Conservation (phyloP, 345 rosid genomes). For the Brassica rapa region DNA sequence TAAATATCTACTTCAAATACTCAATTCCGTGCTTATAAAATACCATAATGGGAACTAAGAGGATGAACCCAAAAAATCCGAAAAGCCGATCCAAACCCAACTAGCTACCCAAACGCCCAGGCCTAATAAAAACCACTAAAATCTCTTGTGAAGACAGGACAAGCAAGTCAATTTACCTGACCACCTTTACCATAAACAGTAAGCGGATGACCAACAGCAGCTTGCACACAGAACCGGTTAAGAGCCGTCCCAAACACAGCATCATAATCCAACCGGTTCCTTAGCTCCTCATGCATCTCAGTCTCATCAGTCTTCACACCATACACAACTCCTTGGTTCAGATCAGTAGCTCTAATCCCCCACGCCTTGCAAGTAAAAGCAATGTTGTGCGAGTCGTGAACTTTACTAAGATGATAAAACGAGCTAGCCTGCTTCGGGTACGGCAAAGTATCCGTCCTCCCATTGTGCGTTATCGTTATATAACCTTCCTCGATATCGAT, state of each 20-base stretch:
- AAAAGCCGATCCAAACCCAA: background rate
- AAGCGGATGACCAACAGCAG: slow-evolving; percentile 93
- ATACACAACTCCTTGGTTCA: slow-evolving; percentile 97
- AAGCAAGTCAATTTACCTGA: slow-evolving; percentile 56
- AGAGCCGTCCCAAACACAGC: slow-evolving; percentile 93
- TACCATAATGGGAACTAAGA: background rate
- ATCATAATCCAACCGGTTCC: slow-evolving; percentile 88
- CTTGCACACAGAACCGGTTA: slow-evolving; percentile 96
- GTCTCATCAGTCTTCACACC: slow-evolving; percentile 94
- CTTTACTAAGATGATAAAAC: slow-evolving; percentile 94
- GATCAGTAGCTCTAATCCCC: slow-evolving; percentile 97
- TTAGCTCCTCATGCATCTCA: slow-evolving; percentile 79
- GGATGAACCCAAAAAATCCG: background rate
- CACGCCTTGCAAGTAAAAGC: slow-evolving; percentile 99
- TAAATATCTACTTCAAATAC: no score
- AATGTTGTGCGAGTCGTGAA: slow-evolving; percentile 92
- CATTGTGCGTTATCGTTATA: slow-evolving; percentile 87
- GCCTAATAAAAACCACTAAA: background rate
- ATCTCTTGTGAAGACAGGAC: background rate
- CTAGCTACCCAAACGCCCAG: background rate
- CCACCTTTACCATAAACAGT: slow-evolving; percentile 98
- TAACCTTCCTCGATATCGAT: slow-evolving; percentile 98
- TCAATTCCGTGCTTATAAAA: no score
- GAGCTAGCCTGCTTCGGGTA: slow-evolving; percentile 99
- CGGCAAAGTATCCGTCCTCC: slow-evolving; percentile 90